Base-by-base conservation (phyloP, 73 alveolate genomes). In the Effrenium voratum region DNA sequence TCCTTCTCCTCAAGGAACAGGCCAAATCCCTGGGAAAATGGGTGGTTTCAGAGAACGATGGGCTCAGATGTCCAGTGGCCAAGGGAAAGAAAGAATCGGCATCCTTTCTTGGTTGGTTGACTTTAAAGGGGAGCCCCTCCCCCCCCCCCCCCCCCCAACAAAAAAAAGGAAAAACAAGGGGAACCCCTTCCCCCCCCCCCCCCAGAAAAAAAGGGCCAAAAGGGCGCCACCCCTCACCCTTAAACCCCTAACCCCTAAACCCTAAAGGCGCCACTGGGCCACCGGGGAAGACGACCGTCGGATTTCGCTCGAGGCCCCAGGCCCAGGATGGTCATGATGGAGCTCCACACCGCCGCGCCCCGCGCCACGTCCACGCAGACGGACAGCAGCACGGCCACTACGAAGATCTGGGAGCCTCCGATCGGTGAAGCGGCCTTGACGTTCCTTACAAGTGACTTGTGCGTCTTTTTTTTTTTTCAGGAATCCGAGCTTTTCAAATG, bases 341-440 rank as follows among this genome's bases (percentile, higher is more conserved):
- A 90, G 49, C 87, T 68, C 97, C 97, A 90, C 57, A 90, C 87
- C n/a, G 97, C 97, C 26, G 97, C 97, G n/a, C 97, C 97, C 12
- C 68, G 97, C 43, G 97, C 97, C 75, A 90, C 97, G 43, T 90
- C 97, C 76, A 90, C 97, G 32, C 97, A 90, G 43, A 90, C 97
- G 36, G 97, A 90, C 59, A 90, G 76, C 66, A 90, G 57, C 55
- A 90, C 97, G 76, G 97, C 97, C 55, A 70, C 87, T 43, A 90
- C 87, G 75, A 90, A 90, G 97, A 70, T 90, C 43, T 77, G 97
- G 24, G 97, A 90, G 43, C 97, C 97, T 90, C 36, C 26, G 59
- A n/a, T 15, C 47, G n/a, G 8, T 66, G 2, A 6, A 41, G 79
- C 36, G 26, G 24, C 41, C 3, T 66, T 1, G 46, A 28, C 40